phyloP scores from a whole-genome alignment of 371 early-diverging fungal genomes.

The Actinomucor elegans region DNA sequence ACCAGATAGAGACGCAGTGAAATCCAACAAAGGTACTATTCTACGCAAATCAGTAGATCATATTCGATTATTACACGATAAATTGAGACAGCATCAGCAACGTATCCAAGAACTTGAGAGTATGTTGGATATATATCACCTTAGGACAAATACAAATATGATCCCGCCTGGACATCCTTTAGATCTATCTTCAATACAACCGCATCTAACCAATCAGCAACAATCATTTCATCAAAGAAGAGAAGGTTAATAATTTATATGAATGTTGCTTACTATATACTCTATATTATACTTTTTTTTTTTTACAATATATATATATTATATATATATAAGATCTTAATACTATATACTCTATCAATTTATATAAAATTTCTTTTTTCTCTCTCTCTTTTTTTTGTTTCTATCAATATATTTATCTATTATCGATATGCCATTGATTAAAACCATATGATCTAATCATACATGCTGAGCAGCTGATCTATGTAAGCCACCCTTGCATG shows the following conservation, averaged over 20 bases:
- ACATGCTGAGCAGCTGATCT: too few relatives aligned
- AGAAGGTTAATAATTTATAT: not conserved
- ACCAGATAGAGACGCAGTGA: slow-evolving; percentile 54
- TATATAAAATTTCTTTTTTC: too few relatives aligned
- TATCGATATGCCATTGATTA: too few relatives aligned
- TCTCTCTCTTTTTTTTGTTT: too few relatives aligned
- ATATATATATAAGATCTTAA: too few relatives aligned
- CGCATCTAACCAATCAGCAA: slow-evolving; percentile 17
- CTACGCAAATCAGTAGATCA: slow-evolving; percentile 88
- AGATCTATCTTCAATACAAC: slow-evolving; percentile 33
- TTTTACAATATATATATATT: not conserved
- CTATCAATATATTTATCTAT: too few relatives aligned
- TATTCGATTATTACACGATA: slow-evolving; percentile 67
- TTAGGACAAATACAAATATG: slow-evolving; percentile 11
- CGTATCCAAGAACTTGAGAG: slow-evolving; percentile 72
- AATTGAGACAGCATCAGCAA: slow-evolving; percentile 51
- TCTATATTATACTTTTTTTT: not conserved
- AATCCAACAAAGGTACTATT: slow-evolving; percentile 79
- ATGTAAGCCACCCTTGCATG: too few relatives aligned
- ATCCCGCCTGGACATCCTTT: slow-evolving; percentile 24
- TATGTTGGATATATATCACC: slow-evolving; percentile 27
- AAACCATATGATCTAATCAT: too few relatives aligned
- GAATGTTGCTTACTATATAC: not conserved
- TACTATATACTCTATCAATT: too few relatives aligned
- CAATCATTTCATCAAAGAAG: slow-evolving; percentile 25